A percentile compares a stretch with the other conserved stretches of the same genome.
Conservation (phyloP, 1,139 yeast genomes). For the Yamadazyma conglobata region DNA sequence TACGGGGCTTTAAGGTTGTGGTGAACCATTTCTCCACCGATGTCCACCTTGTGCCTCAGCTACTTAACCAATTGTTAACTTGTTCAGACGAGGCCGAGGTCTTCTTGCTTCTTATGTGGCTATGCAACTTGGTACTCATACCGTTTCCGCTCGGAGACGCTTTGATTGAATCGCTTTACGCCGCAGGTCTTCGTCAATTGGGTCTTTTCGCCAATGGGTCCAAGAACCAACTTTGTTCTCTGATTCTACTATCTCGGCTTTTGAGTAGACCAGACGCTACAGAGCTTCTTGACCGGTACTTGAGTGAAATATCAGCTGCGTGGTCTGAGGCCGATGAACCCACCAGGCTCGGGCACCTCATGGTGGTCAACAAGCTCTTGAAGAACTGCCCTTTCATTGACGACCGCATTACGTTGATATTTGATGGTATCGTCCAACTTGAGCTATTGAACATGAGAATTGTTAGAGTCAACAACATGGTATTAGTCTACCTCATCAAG, state of each 20-base stretch:
- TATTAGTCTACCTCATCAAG: conserved; percentile 32
- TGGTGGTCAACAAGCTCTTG: conserved; percentile 36
- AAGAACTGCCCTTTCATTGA: conserved; percentile 21
- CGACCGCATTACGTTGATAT: conserved; percentile 14
- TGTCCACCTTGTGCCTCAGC: conserved; percentile 42
- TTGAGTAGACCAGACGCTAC: conserved; percentile 30
- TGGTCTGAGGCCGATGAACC: conserved; percentile 18
- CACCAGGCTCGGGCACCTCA: conserved; percentile 33
- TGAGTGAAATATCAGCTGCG: conserved; percentile 11
- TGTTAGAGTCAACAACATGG: conserved; percentile 18
- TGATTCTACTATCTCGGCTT: conserved; percentile 37
- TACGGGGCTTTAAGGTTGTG: conserved; percentile 62
- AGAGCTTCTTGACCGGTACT: conserved; percentile 19
- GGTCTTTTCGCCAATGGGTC: conserved; percentile 23
- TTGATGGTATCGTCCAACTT: conserved; percentile 15
- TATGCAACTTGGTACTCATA: conserved; percentile 60
- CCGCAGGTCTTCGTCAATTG: conserved; percentile 28
- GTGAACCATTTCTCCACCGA: conserved; percentile 59
- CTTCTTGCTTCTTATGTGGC: conserved; percentile 68
- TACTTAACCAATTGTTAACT: conserved; percentile 23
- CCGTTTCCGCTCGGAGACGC: conserved; percentile 60
- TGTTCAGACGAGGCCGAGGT: conserved; percentile 49
- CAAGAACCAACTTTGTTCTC: conserved; percentile 30
- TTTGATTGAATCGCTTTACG: conserved; percentile 33
- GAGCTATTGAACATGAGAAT: conserved; percentile 14